These are phyloP conservation scores for Edaphochlamys debaryana DNA, from an alignment of 139 green algal genomes.

Conservation along the genomic window DNA sequence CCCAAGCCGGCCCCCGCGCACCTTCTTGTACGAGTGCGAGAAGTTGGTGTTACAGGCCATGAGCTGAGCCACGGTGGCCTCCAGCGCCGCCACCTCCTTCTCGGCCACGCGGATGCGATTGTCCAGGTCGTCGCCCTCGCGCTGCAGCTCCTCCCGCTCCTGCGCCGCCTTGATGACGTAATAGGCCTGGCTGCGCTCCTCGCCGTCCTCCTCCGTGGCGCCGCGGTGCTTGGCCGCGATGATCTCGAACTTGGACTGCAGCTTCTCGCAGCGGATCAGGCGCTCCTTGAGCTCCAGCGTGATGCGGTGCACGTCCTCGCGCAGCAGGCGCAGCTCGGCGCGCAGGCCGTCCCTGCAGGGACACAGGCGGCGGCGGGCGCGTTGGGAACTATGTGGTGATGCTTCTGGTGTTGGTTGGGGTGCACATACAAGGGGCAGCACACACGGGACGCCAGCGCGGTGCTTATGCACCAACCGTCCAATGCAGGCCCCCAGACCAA, in stretches of 20 bases:
- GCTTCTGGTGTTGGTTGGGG: background rate
- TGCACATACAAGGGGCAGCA: no score
- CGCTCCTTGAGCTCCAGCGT: slow-evolving; percentile 84
- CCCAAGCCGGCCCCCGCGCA: slow-evolving; percentile 27
- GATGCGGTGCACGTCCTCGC: slow-evolving; percentile 83
- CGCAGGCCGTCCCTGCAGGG: slow-evolving; percentile 65
- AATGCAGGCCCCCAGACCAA: background rate
- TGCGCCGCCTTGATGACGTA: slow-evolving; percentile 91
- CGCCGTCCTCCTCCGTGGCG: slow-evolving; percentile 51
- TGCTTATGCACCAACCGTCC: background rate
- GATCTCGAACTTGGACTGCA: slow-evolving; percentile 81
- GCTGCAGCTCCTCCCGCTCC: slow-evolving; percentile 86
- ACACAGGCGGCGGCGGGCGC: no score
- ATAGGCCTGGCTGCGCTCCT: slow-evolving; percentile 82
- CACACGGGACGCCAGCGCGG: no score
- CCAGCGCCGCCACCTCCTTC: slow-evolving; percentile 75
- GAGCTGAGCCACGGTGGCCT: slow-evolving; percentile 74
- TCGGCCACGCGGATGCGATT: slow-evolving; percentile 63
- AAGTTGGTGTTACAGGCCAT: slow-evolving; percentile 68
- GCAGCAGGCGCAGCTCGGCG: slow-evolving; percentile 80
- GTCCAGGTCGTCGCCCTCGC: slow-evolving; percentile 72
- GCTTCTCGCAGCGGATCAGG: slow-evolving; percentile 62
- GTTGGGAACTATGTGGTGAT: background rate
- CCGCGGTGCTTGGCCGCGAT: slow-evolving; percentile 59
- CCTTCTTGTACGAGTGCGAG: slow-evolving; percentile 60